Evolutionary conservation across 2,329 filamentous ascomycete genomes (phyloP).

Genomic region (Fusarium keratoplasticum): DNA sequence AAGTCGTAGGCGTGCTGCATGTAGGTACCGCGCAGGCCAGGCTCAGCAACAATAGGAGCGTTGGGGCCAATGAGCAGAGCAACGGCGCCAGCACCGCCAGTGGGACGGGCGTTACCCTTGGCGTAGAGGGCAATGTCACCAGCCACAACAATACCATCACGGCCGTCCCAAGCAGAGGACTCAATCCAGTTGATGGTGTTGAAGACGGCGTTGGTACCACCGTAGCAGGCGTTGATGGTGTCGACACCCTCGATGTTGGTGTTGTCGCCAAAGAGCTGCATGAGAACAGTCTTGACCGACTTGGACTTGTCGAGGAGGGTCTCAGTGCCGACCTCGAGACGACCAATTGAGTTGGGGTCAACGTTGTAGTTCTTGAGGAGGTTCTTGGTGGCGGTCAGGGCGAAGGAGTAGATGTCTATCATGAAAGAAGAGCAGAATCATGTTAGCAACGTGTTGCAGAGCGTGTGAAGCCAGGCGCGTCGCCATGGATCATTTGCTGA

Average conservation of each 20-base stretch:
- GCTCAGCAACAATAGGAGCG: constrained; percentile 80
- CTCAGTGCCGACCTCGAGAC: constrained; percentile 87
- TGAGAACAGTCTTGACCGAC: constrained; percentile 88
- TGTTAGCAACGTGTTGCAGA: constrained; percentile 22
- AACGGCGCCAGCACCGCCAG: constrained; percentile 82
- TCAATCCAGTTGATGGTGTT: constrained; percentile 89
- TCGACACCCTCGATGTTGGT: constrained; percentile 87
- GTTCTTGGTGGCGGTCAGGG: constrained; percentile 81
- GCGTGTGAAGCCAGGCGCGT: constrained; percentile 16
- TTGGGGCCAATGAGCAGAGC: constrained; percentile 84
- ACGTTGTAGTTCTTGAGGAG: constrained; percentile 87
- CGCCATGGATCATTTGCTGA: constrained; percentile 12
- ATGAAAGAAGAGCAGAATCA: background rate
- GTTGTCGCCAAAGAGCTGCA: constrained; percentile 88
- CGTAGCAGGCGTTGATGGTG: constrained; percentile 88
- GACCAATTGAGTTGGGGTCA: constrained; percentile 81
- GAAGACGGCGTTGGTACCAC: constrained; percentile 86
- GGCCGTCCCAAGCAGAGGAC: constrained; percentile 87
- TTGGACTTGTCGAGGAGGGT: constrained; percentile 91
- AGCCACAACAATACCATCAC: constrained; percentile 82
- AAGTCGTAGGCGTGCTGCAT: constrained; percentile 90
- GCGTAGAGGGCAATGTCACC: constrained; percentile 89
- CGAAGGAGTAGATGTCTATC: constrained; percentile 87
- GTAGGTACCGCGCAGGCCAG: constrained; percentile 82
- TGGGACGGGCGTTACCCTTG: constrained; percentile 84